Evolutionary conservation across 257 asterid genomes (phyloP), one percentile per base, ranked within the genome.

Genomic region (Nicotiana tomentosiformis): DNA sequence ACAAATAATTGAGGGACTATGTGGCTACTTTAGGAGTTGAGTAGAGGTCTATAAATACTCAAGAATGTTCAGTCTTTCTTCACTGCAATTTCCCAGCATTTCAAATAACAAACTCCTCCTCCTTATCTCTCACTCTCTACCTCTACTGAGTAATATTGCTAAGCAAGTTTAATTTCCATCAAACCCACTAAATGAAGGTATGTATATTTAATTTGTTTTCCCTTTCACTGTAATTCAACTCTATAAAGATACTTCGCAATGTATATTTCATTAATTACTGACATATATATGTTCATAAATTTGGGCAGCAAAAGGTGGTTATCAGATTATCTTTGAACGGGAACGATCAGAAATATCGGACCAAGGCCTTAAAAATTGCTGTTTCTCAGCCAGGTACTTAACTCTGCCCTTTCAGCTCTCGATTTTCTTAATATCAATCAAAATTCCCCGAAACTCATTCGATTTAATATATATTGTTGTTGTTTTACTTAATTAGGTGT

Each of bases 301-400:
- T 46, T 80, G 5, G 1, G 39, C 83, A 65, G 83, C 83, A 65
- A 65, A 80, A 80, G 64, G 49, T 80, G 23, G 83, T 80, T 32
- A 80, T 80, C 10, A 39, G 39, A 74, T 18, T 74, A 14, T 49
- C 4, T 1, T 39, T 65, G 14, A 32, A 23, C 15, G 49, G 58
- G 8, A 64, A 49, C 20, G 77, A 29, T 23, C 32, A 29, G 77
- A 80, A 80, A 68, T 32, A 0, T 80, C 83, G 83, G 2, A 43
- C 64, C 83, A 80, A 80, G 29, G 83, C 83, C 3, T 65, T 62
- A 10, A 80, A 62, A 30, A 64, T 64, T 0, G 83, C 77, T 35
- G 83, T 65, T 8, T 43, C 77, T 7, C 77, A 18, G 16, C 33
- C 77, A 8, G 83, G 83, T 80, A 77, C 49, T 61, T 29, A 64